Evolutionary conservation across 805 yeast species (phyloP).

Genomic region (Debaryomyces hansenii): DNA sequence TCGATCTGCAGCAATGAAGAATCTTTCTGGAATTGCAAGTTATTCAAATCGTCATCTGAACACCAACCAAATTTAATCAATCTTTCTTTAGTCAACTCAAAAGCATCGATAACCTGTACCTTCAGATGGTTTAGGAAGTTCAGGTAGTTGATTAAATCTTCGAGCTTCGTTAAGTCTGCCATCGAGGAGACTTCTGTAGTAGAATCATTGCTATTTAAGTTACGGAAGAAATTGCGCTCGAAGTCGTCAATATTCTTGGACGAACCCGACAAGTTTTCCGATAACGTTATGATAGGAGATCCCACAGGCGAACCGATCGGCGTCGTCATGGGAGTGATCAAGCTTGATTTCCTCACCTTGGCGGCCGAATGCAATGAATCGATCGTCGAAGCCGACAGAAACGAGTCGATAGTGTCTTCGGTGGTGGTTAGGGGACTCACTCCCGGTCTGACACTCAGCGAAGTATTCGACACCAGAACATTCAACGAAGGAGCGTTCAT

Average conservation of each 20-base stretch:
- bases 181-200: conserved; percentile 13
- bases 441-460: background rate
- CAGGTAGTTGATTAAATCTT: conserved; percentile 29
- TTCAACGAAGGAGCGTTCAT: background rate
- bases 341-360: background rate
- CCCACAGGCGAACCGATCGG: conserved; percentile 35
- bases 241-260: conserved; percentile 27
- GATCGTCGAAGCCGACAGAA: background rate
- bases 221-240: conserved; percentile 37
- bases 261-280: conserved; percentile 31
- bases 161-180: conserved; percentile 23
- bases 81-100: conserved; percentile 29
- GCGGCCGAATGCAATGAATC: background rate
- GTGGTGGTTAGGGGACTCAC: background rate
- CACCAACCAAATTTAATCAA: conserved; percentile 43
- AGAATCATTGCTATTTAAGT: conserved; percentile 9
- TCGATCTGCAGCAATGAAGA: conserved; percentile 38
- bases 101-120: conserved; percentile 32
- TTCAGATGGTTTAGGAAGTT: conserved; percentile 34
- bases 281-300: conserved; percentile 39
- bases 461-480: background rate
- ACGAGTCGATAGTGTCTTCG: background rate
- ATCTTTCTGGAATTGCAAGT: conserved; percentile 38
- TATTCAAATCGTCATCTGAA: conserved; percentile 39
- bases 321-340: conserved; percentile 15